Evolutionary conservation across 1,139 yeast genomes (phyloP).

Genomic region (Kurtzmaniella natalensis): DNA sequence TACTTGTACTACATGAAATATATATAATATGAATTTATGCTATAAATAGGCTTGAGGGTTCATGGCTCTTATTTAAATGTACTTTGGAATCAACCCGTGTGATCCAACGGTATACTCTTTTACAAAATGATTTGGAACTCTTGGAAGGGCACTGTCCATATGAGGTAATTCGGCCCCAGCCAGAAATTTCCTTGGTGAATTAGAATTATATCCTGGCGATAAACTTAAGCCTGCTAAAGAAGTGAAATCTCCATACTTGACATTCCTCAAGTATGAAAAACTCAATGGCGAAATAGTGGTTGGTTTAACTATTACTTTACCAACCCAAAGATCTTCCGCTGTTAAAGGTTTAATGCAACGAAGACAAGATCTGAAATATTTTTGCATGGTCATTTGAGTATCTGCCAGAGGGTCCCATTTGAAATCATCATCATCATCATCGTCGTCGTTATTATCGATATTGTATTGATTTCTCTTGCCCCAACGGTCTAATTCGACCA

Average conservation of each 20-base stretch:
- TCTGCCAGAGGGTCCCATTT: constrained; percentile 48
- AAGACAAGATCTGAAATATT: constrained; percentile 47
- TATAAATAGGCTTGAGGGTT: not conserved
- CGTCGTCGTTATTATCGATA: too few relatives aligned
- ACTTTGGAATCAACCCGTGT: constrained; percentile 38
- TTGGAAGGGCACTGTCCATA: constrained; percentile 27
- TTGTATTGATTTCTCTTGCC: too few relatives aligned
- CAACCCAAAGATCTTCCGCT: constrained; percentile 52
- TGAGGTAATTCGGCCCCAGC: constrained; percentile 16
- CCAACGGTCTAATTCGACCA: constrained; percentile 1
- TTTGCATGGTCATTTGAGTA: constrained; percentile 21
- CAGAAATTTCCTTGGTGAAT: constrained; percentile 12
- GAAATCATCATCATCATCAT: constrained; percentile 3
- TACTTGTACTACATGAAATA: too few relatives aligned
- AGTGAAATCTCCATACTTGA: constrained; percentile 16
- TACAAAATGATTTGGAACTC: constrained; percentile 34
- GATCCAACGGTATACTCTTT: constrained; percentile 40
- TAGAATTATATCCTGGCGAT: too few relatives aligned
- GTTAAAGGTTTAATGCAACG: constrained; percentile 55
- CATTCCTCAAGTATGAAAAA: constrained; percentile 19
- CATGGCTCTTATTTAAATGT: constrained; percentile 10
- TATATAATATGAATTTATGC: constrained; percentile 2
- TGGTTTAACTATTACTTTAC: constrained; percentile 44
- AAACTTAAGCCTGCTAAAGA: constrained; percentile 17
- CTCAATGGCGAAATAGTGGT: constrained; percentile 30